Evolutionary conservation across 805 yeast genomes (phyloP).

Genomic region (Saccharomycopsis malanga): DNA sequence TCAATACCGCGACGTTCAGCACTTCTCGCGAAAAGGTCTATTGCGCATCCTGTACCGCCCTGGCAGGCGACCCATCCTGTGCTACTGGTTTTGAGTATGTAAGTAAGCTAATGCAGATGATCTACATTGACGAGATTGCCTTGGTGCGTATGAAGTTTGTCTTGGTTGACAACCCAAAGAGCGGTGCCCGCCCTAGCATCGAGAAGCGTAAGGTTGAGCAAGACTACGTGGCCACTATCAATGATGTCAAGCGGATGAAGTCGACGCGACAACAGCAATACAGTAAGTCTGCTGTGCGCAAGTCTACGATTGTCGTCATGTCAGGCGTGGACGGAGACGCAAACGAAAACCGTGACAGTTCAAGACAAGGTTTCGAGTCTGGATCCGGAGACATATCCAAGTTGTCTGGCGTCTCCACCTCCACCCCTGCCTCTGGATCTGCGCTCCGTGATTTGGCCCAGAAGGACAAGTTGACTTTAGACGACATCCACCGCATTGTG

Average conservation of each 20-base stretch:
- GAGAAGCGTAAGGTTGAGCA: constrained; percentile 29
- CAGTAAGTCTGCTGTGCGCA: constrained; percentile 45
- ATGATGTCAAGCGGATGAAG: constrained; percentile 69
- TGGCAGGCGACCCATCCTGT: constrained; percentile 39
- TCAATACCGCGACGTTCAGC: constrained; percentile 28
- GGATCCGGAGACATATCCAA: neutral
- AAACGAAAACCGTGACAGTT: constrained; percentile 23
- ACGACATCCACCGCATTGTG: constrained; percentile 94
- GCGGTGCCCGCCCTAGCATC: neutral
- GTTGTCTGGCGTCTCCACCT: constrained; percentile 2
- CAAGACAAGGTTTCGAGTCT: constrained; percentile 3
- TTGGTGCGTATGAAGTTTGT: constrained; percentile 35
- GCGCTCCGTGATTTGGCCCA: constrained; percentile 63
- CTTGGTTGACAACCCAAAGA: neutral
- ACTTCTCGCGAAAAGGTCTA: constrained; percentile 32
- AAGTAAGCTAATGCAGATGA: constrained; percentile 64
- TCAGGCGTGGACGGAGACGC: constrained; percentile 33
- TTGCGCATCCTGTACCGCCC: constrained; percentile 57
- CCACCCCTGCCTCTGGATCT: constrained; percentile 27
- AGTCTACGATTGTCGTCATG: constrained; percentile 58
- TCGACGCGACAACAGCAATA: constrained; percentile 63
- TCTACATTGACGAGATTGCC: constrained; percentile 77
- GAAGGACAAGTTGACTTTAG: constrained; percentile 83
- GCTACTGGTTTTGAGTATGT: constrained; percentile 53
- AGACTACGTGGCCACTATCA: constrained; percentile 61